Evolutionary conservation across 345 rosid species (phyloP), one percentile per base, ranked within the genome.

Genomic region (Bruguiera gymnorhiza): DNA sequence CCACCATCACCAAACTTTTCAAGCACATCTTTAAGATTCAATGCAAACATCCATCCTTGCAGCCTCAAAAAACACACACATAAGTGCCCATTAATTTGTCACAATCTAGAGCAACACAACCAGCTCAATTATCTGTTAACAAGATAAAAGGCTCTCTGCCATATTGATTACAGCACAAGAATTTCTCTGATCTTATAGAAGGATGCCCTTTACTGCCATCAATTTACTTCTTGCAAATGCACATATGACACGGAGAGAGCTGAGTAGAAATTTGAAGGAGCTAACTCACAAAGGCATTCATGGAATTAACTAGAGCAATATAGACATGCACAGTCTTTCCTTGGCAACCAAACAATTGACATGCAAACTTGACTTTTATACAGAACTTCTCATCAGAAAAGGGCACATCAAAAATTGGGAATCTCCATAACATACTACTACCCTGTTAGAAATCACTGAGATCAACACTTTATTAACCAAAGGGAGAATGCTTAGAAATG

Each of bases 351-450:
- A 53, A 63, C 13, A 20, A 13, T 52, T 1, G 51, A 29, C 46
- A 34, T 55, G 18, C 53, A 62, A n/a, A n/a, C 50, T 31, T 65
- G 50, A 72, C 37, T 43, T 65, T 66, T 73, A 65, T 50, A 66
- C 37, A 65, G 23, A 18, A 50, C 63, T 66, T 52, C 56, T 30
- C 26, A 13, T 8, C 21, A 5, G 26, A 26, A 52, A 65, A 21
- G 48, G 65, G 46, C 46, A 60, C 67, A 39, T 51, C 62, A 60
- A 73, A 66, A 60, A 10, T 66, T 56, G 58, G 53, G 27, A 27
- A 53, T 5, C 24, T 52, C 18, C 27, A 10, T n/a, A 30, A n/a
- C 16, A 19, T 31, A 23, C 55, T 60, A 73, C 21, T 24, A n/a
- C 43, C 59, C 70, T 43, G 70, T 26, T 5, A 59, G 53, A 31